phyloP scores from a whole-genome alignment of 257 asterid species.

The Echites panduratus region DNA sequence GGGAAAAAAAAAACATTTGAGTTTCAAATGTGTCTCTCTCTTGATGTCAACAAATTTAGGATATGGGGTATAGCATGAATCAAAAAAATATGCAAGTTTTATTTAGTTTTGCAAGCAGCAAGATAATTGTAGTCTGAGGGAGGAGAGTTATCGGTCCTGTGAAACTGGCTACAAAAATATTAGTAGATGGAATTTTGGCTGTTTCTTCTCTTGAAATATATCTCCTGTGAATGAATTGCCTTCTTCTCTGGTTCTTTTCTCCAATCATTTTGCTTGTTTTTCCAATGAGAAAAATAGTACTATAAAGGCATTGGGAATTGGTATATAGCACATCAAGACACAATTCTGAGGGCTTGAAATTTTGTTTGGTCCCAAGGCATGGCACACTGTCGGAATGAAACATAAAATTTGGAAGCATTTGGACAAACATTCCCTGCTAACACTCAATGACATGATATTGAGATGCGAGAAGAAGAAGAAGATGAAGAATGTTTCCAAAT shows the following conservation, averaged over 20 bases:
- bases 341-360: background rate
- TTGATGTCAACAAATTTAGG: slow-evolving; percentile 17
- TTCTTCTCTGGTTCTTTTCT: too few relatives aligned
- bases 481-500: slow-evolving; percentile 36
- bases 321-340: background rate
- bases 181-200: background rate
- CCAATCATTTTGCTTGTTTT: background rate
- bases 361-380: background rate
- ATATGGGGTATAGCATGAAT: slow-evolving; percentile 33
- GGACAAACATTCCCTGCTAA: slow-evolving; percentile 21
- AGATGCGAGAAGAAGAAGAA: slow-evolving; percentile 8
- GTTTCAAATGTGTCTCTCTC: slow-evolving; percentile 30
- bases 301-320: background rate
- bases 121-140: slow-evolving; percentile 2
- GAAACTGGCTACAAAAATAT: slow-evolving; percentile 13
- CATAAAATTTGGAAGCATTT: slow-evolving; percentile 9
- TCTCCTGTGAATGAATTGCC: too few relatives aligned
- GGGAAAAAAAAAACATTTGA: slow-evolving; percentile 15
- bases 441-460: background rate
- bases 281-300: background rate
- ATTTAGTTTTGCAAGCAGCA: slow-evolving; percentile 12
- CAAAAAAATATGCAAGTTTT: slow-evolving; percentile 11
- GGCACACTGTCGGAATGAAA: background rate
- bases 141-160: slow-evolving; percentile 16
- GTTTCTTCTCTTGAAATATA: slow-evolving; percentile 3